Evolutionary conservation across 192 early-diverging fungal genomes (phyloP).

Genomic region (Chytriomyces confervae): DNA sequence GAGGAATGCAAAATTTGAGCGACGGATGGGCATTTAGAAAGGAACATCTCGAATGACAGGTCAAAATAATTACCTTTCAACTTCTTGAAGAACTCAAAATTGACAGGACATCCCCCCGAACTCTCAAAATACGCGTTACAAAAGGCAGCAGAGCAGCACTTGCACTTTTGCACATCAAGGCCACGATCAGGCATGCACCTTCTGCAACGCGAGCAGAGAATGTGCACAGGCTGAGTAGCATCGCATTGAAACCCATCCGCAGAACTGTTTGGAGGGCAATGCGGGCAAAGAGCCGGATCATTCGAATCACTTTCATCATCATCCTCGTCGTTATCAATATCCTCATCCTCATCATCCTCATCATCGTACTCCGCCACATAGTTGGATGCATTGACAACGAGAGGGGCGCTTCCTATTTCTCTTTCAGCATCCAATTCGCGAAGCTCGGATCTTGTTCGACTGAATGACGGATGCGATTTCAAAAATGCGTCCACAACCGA

Average conservation of each 20-base stretch:
- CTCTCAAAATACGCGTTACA: slow-evolving; percentile 15
- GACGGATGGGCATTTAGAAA: not conserved
- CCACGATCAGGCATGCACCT: slow-evolving; percentile 17
- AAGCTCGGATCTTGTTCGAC: slow-evolving; percentile 16
- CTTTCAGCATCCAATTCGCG: slow-evolving; percentile 30
- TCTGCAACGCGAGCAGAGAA: slow-evolving; percentile 10
- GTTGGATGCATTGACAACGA: not conserved
- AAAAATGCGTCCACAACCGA: slow-evolving; percentile 25
- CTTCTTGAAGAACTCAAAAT: slow-evolving; percentile 10
- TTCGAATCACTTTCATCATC: slow-evolving; percentile 24
- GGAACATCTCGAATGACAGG: not conserved
- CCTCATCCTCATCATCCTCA: slow-evolving; percentile 33
- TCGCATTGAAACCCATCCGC: slow-evolving; percentile 30
- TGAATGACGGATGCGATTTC: slow-evolving; percentile 25
- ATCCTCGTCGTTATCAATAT: slow-evolving; percentile 32
- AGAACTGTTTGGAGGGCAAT: slow-evolving; percentile 21
- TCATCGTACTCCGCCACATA: slow-evolving; percentile 16
- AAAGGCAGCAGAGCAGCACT: slow-evolving; percentile 14
- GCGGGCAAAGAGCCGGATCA: slow-evolving; percentile 7
- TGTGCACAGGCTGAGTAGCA: slow-evolving; percentile 12
- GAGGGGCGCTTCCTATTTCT: not conserved
- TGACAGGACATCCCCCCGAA: slow-evolving; percentile 14
- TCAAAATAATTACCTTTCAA: slow-evolving; percentile 4
- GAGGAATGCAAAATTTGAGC: not conserved
- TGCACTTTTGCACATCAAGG: slow-evolving; percentile 12